A percentile compares a stretch with the other conserved stretches of the same genome.
Conservation (phyloP, 2,329 filamentous ascomycete species). For the Alternaria hordeiaustralica region DNA sequence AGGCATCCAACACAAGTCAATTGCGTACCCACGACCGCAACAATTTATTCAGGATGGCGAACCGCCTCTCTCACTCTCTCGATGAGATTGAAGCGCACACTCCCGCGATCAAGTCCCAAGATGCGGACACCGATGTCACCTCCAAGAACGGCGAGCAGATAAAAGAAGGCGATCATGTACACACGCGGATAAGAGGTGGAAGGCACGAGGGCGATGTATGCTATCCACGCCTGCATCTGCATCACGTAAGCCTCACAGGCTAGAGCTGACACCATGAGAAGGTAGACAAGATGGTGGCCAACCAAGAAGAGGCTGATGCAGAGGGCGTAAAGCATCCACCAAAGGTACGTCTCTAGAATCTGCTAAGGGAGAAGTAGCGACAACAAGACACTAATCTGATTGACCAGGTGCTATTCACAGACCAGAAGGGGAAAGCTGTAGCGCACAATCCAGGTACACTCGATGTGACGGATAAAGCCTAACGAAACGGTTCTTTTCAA, state of each 20-base stretch:
- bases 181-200: constrained; percentile 50
- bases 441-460: constrained; percentile 50
- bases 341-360: constrained; percentile 39
- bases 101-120: neutral
- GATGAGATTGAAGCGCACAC: constrained; percentile 7
- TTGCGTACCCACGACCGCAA: neutral
- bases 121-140: constrained; percentile 11
- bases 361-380: neutral
- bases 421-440: constrained; percentile 51
- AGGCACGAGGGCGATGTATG: constrained; percentile 48
- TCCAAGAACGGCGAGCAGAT: constrained; percentile 51
- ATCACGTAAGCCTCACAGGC: neutral
- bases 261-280: constrained; percentile 4
- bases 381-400: neutral
- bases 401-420: constrained; percentile 47
- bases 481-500: neutral
- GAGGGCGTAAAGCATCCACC: constrained; percentile 52
- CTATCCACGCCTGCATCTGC: neutral
- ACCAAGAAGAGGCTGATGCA: constrained; percentile 44
- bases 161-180: constrained; percentile 50
- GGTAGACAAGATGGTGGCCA: constrained; percentile 50
- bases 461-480: constrained; percentile 15
- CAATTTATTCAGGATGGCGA: neutral
- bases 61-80: constrained; percentile 7
- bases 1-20: neutral